Evolutionary conservation across 2,329 filamentous ascomycete species (phyloP), one percentile per base, ranked within the genome.

Genomic region (Ascochyta fabae): DNA sequence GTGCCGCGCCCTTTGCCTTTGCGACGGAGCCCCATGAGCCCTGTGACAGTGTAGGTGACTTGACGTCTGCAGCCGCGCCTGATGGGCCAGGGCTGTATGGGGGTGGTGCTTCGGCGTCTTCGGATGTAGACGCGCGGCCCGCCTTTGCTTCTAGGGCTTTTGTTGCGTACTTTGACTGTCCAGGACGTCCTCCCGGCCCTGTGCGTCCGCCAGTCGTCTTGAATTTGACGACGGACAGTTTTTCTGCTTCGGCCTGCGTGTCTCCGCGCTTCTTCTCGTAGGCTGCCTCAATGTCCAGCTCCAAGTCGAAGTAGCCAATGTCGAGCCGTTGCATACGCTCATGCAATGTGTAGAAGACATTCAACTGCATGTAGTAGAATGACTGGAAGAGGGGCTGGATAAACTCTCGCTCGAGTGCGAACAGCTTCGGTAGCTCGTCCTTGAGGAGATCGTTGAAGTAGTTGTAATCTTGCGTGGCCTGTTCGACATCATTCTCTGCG

Each of bases 351-450:
- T 99, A 99, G 77, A 98, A 99, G 63, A 99, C 91, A 77, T 99
- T 99, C 63, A 99, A 86, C 78, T 99, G 95, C 95, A 99, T 99
- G 82, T 98, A 99, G 80, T 99, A 99, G 80, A 99, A 99, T 9
- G 91, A 96, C 76, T 98, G 95, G 83, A 99, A 99, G 7, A 99
- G 86, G 3, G 95, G 95, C 65, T 91, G 88, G 76, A 99, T 99
- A 75, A 99, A 98, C 76, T 98, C 90, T 61, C 88, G 86, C 77
- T 99, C 95, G 16, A 99, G 86, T 7, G 81, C 77, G 77, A 99
- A 99, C 10, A 99, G 85, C 76, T 92, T 92, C 26, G 95, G 95
- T 60, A 99, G 81, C 78, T 99, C 95, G 16, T 96, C 91, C 80
- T 99, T 99, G 59, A 99, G 85, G 47, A 99, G 82, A 70, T 97